phyloP scores from a whole-genome alignment of 1,284 basidiomycete species.

The Sutorius eximius region DNA sequence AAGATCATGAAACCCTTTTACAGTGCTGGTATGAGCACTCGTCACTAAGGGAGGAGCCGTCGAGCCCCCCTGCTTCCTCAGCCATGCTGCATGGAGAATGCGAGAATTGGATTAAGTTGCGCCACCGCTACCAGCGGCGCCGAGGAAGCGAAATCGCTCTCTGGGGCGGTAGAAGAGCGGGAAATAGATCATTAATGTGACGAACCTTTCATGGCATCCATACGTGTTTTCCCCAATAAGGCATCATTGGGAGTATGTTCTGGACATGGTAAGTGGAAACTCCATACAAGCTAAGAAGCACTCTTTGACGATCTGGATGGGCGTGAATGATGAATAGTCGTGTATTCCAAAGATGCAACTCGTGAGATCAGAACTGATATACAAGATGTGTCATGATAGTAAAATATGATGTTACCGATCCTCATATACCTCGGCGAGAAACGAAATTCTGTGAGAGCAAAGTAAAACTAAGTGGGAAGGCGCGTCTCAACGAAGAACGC shows the following conservation, averaged over 20 bases:
- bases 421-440: conserved; percentile 48
- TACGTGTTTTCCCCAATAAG: neutral
- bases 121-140: neutral
- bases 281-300: neutral
- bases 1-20: no score
- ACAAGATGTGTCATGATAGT: neutral
- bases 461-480: conserved; percentile 1
- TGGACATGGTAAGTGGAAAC: neutral
- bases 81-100: neutral
- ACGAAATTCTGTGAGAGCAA: conserved; percentile 48
- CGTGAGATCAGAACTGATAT: neutral
- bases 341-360: neutral
- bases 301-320: neutral
- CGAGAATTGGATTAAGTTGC: neutral
- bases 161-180: neutral
- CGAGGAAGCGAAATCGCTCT: neutral
- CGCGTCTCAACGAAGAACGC: neutral
- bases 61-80: no score
- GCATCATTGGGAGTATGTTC: neutral
- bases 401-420: neutral
- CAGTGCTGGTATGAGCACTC: no score
- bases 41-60: no score
- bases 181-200: neutral
- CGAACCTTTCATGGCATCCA: neutral
- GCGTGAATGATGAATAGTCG: neutral